Base-by-base conservation (phyloP, 306 rosid species). In the Dicorynia guianensis region DNA sequence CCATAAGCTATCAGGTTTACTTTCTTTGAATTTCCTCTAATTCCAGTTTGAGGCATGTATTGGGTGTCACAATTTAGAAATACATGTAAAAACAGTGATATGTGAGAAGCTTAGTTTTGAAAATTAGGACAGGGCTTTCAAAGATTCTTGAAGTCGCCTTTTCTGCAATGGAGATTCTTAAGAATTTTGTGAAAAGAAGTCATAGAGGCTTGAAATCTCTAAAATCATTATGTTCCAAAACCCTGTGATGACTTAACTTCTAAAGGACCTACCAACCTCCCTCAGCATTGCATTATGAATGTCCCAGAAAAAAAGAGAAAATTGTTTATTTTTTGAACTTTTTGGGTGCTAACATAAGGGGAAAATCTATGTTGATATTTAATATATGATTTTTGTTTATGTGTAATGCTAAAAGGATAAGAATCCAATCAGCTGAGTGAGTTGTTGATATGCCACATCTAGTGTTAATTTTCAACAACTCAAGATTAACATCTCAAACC, bases 1-100 rank as follows among this genome's bases (percentile, higher is more conserved):
- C 72, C 71, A 67, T 81, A 38, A 56, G 39, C 57, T 79, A 80
- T 76, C 98, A 91, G 98, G 98, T 93, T 71, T 78, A 20, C 55
- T 57, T 60, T 80, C 66, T 66, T 69, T 50, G 19, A 43, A 43
- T 47, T 69, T 67, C 63, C 40, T 60, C 53, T 59, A n/a, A 39
- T 83, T 77, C 39, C 67, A 18, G 56, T 71, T 48, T 42, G 48
- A 66, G 76, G 48, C 48, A 73, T 67, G 63, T 75, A 39, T n/a
- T 48, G 7, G 61, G 47, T 55, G 38, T 69, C 54, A 35, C 65
- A 78, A 58, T 56, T 39, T 44, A 42, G 39, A 52, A 69, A 71
- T 62, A 54, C 68, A 75, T 54, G 58, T 60, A 63, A 67, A 60
- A 55, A 55, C 56, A 35, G 63, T 42, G 60, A 69, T 78, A 6